Evolutionary conservation across 2,329 filamentous ascomycete genomes (phyloP), one percentile per base, ranked within the genome.

Genomic region (Colletotrichum magnum): DNA sequence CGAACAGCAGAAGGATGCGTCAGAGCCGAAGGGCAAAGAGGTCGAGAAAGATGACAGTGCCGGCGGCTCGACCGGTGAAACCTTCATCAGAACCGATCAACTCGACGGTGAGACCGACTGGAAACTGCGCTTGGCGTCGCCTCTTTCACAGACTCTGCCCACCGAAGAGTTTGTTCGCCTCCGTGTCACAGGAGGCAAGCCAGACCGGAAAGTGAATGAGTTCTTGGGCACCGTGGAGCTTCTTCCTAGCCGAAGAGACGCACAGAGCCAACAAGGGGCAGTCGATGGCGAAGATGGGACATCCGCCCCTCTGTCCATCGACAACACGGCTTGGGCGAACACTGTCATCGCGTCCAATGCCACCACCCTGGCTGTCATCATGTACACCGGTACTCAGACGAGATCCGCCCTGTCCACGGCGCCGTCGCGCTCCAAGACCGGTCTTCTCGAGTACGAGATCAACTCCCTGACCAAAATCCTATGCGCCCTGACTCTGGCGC

Each of bases 291-390:
- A 81, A 21, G 72, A 72, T 18, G 73, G 80, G 16, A 88, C 88
- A 67, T 93, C 92, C 5, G 89, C 91, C 2, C 90, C 95, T 1
- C 85, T 99, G 45, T 94, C 90, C 1, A 98, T 99, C 71, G 96
- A 99, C 80, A 98, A 99, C 77, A 98, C 96, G 7, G 96, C 97
- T 10, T 99, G 97, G 96, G 95, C 95, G 18, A 99, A 98, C 77
- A 99, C 96, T 0, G 93, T 99, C 26, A 92, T 99, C 69, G 96
- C 96, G 1, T 98, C 95, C 1, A 96, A 95, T 78, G 95, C 93
- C 1, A 93, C 89, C 4, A 96, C 96, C 0, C 86, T 97, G 68
- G 95, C 95, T 2, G 94, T 95, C 1, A 93, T 99, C 58, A 87
- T 99, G 71, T 99, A 99, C 79, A 98, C 96, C 4, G 97, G 96